phyloP scores from a whole-genome alignment of 2,329 filamentous ascomycete species.

The Ceratocystis colombiana region DNA sequence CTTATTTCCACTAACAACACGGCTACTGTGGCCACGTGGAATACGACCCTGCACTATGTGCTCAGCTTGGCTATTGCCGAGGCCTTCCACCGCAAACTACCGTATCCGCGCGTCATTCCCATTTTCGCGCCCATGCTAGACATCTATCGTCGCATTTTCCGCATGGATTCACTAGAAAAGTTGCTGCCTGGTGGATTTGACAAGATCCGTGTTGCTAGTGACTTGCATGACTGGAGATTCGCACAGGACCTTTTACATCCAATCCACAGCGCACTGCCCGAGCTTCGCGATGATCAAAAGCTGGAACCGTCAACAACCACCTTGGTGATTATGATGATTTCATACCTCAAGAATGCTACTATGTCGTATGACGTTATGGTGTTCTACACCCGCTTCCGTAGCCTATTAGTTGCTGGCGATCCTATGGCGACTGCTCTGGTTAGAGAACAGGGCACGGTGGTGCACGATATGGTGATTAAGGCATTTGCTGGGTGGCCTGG shows the following conservation, averaged over 20 bases:
- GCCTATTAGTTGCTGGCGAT: constrained; percentile 35
- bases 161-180: constrained; percentile 38
- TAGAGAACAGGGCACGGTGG: constrained; percentile 35
- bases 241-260: constrained; percentile 24
- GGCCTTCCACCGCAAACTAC: constrained; percentile 29
- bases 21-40: constrained; percentile 31
- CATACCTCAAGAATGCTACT: constrained; percentile 38
- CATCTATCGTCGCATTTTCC: constrained; percentile 42
- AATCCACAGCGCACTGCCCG: constrained; percentile 16
- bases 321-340: constrained; percentile 40
- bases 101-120: constrained; percentile 33
- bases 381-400: constrained; percentile 41
- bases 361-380: constrained; percentile 36
- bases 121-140: constrained; percentile 42
- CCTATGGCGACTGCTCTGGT: constrained; percentile 34
- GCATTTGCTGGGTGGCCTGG: constrained; percentile 37
- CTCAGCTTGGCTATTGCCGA: constrained; percentile 39
- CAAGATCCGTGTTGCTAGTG: constrained; percentile 23
- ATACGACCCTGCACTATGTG: constrained; percentile 41
- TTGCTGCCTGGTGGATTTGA: constrained; percentile 29
- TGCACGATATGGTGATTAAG: constrained; percentile 44
- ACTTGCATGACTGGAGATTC: constrained; percentile 22
- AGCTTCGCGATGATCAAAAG: constrained; percentile 22
- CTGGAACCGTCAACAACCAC: constrained; percentile 36
- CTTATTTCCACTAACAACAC: constrained; percentile 18